Evolutionary conservation across 192 early-diverging fungal genomes (phyloP).

Genomic region (Umbelopsis sp.): DNA sequence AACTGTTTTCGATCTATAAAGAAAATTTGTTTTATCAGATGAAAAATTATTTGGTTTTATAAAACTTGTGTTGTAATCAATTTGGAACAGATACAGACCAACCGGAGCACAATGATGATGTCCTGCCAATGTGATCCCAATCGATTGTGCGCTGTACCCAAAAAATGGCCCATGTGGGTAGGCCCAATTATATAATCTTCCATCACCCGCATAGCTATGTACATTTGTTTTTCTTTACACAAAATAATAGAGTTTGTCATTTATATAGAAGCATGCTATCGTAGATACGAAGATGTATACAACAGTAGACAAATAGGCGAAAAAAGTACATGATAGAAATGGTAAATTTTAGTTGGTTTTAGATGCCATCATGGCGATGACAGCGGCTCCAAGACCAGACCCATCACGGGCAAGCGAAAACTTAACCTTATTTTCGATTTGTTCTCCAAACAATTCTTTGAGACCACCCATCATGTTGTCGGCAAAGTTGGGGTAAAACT

Average conservation of each 20-base stretch:
- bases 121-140: too few relatives aligned
- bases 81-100: too few relatives aligned
- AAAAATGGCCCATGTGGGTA: too few relatives aligned
- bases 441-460: conserved; percentile 69
- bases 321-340: background rate
- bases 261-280: background rate
- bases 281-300: background rate
- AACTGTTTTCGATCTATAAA: conserved; percentile 19
- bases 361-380: conserved; percentile 54
- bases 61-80: too few relatives aligned
- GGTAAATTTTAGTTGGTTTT: conserved; percentile 2
- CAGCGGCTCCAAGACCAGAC: conserved; percentile 67
- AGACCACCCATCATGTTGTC: conserved; percentile 69
- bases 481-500: conserved; percentile 82
- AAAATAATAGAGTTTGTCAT: background rate
- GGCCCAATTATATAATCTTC: too few relatives aligned
- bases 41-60: background rate
- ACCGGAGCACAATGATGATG: too few relatives aligned
- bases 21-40: conserved; percentile 14
- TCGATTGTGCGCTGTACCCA: background rate
- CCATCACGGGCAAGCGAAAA: conserved; percentile 74
- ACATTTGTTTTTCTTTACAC: too few relatives aligned
- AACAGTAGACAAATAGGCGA: background rate
- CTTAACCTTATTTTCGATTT: conserved; percentile 61
- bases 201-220: too few relatives aligned